A percentile compares a stretch with the other conserved stretches of the same genome.
These are phyloP conservation scores for Phaeotremella skinneri DNA, from an alignment of 768 basidiomycete genomes.

Conservation along the genomic window DNA sequence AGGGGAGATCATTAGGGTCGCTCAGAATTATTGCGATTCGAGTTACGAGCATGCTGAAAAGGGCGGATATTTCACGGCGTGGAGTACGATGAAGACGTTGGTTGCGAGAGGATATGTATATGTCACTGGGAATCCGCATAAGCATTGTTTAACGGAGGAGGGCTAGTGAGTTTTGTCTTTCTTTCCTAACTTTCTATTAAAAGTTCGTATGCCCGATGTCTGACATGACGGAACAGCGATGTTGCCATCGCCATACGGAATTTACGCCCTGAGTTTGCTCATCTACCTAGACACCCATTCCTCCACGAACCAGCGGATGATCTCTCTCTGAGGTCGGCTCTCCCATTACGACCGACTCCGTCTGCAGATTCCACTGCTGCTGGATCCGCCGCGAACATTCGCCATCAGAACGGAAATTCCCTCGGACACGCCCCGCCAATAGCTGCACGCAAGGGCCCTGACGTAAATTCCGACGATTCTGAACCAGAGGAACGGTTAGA, in stretches of 20 bases:
- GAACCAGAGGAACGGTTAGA: neutral
- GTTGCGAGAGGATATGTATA: conserved; percentile 44
- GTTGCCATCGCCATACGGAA: conserved; percentile 33
- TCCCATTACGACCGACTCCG: neutral
- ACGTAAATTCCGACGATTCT: neutral
- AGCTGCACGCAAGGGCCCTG: neutral
- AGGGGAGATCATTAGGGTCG: conserved; percentile 34
- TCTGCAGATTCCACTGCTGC: neutral
- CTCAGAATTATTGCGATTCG: conserved; percentile 36
- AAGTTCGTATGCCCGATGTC: neutral
- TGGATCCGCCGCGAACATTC: neutral
- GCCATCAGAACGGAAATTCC: too few species aligned
- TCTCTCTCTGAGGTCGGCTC: neutral
- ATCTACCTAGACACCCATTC: conserved; percentile 32
- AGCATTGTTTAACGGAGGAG: conserved; percentile 45
- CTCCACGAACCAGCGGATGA: conserved; percentile 14
- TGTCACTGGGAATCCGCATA: conserved; percentile 41
- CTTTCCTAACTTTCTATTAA: neutral
- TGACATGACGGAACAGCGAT: conserved; percentile 23
- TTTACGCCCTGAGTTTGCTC: conserved; percentile 26
- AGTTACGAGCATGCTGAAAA: conserved; percentile 40
- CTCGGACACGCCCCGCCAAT: neutral
- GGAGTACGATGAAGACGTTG: conserved; percentile 45
- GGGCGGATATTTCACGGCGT: conserved; percentile 43
- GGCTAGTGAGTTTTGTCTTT: conserved; percentile 40